A percentile compares a stretch with the other conserved stretches of the same genome.
Evolutionary conservation across 1,284 basidiomycete genomes (phyloP).

Genomic region (Cryptococcus neoformans): DNA sequence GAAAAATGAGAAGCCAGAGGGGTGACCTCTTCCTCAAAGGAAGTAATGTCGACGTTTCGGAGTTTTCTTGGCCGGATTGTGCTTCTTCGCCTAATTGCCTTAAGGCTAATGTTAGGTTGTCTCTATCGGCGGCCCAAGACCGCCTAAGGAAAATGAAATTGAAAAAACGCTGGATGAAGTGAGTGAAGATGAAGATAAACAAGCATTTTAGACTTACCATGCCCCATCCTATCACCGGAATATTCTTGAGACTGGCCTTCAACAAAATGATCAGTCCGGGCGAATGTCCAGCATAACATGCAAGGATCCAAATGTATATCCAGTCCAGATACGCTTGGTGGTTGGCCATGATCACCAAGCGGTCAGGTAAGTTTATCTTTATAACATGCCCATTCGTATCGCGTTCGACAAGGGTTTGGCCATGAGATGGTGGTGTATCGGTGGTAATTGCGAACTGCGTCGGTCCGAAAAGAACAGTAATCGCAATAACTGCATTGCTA

Average conservation of each 20-base stretch:
- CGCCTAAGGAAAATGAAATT: slow-evolving; percentile 84
- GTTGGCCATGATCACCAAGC: slow-evolving; percentile 74
- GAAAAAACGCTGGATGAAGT: slow-evolving; percentile 65
- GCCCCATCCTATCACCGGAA: slow-evolving; percentile 86
- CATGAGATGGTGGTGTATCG: slow-evolving; percentile 24
- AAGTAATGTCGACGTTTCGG: slow-evolving; percentile 4
- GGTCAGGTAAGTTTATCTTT: slow-evolving; percentile 66
- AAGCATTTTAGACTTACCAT: slow-evolving; percentile 37
- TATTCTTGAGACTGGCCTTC: slow-evolving; percentile 82
- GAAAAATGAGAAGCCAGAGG: slow-evolving; percentile 81
- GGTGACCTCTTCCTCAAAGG: slow-evolving; percentile 59
- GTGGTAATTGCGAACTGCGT: slow-evolving; percentile 67
- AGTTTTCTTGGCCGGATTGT: slow-evolving; percentile 56
- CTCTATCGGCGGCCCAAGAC: slow-evolving; percentile 78
- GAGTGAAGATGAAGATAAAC: not conserved
- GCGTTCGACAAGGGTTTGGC: slow-evolving; percentile 55
- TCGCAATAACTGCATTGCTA: slow-evolving; percentile 30
- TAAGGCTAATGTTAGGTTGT: slow-evolving; percentile 54
- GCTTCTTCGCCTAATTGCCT: slow-evolving; percentile 51
- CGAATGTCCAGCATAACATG: slow-evolving; percentile 67
- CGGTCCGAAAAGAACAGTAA: slow-evolving; percentile 74
- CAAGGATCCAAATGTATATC: slow-evolving; percentile 81
- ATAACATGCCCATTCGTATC: slow-evolving; percentile 56
- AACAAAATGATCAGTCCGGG: slow-evolving; percentile 77
- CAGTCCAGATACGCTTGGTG: slow-evolving; percentile 87